Conservation (phyloP, 805 yeast species). For the Metschnikowia anglica region DNA sequence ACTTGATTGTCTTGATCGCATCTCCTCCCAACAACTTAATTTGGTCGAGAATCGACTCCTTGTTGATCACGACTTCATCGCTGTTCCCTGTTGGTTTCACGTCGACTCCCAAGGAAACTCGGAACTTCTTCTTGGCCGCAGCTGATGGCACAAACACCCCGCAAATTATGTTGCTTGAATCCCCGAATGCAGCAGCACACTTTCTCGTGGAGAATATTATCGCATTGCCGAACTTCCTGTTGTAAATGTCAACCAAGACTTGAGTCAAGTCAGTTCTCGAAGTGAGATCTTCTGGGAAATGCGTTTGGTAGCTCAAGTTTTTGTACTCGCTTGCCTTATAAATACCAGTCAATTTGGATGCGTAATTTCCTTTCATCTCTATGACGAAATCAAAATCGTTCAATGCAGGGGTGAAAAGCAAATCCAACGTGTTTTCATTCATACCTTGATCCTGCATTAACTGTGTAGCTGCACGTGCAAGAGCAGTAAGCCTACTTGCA, state of each 20-base stretch:
- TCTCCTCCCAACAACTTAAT: slow-evolving; percentile 70
- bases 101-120: slow-evolving; percentile 75
- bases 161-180: slow-evolving; percentile 64
- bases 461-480: slow-evolving; percentile 71
- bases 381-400: slow-evolving; percentile 83
- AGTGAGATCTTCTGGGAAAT: slow-evolving; percentile 47
- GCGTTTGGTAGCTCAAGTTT: slow-evolving; percentile 50
- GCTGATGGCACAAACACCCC: slow-evolving; percentile 78
- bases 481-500: slow-evolving; percentile 83
- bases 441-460: slow-evolving; percentile 49
- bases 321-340: slow-evolving; percentile 55
- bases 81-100: slow-evolving; percentile 57
- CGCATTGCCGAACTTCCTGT: slow-evolving; percentile 60
- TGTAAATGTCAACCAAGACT: slow-evolving; percentile 59
- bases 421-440: slow-evolving; percentile 39
- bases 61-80: slow-evolving; percentile 61
- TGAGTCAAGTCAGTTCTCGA: slow-evolving; percentile 60
- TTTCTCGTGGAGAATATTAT: slow-evolving; percentile 67
- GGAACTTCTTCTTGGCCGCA: slow-evolving; percentile 62
- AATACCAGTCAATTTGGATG: slow-evolving; percentile 55
- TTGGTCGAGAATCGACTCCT: slow-evolving; percentile 70
- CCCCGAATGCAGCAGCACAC: slow-evolving; percentile 51
- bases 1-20: slow-evolving; percentile 43
- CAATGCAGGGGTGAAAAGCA: slow-evolving; percentile 77
- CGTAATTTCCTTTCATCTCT: slow-evolving; percentile 47